phyloP scores from a whole-genome alignment of 2,329 filamentous ascomycete species.

The Sporothrix sp. region DNA sequence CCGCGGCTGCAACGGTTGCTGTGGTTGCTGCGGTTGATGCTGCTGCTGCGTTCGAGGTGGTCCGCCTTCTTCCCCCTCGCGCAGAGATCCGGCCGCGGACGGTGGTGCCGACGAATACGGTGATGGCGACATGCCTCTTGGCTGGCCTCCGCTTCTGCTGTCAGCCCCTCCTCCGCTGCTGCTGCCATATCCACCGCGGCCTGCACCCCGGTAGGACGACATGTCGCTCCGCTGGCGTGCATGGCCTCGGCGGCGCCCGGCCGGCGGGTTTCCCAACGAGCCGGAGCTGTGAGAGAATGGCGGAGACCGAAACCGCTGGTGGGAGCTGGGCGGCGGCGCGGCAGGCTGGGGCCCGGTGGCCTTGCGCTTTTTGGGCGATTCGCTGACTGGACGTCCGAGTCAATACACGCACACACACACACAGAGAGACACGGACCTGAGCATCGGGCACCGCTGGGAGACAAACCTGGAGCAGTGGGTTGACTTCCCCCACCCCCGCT shows the following conservation, averaged over 20 bases:
- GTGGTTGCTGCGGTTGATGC: slow-evolving; percentile 10
- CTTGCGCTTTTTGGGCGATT: slow-evolving; percentile 81
- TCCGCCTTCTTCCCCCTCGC: slow-evolving; percentile 26
- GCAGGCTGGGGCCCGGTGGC: slow-evolving; percentile 47
- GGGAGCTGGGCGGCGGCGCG: slow-evolving; percentile 35
- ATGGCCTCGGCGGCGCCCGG: slow-evolving; percentile 48
- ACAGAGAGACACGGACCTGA: background rate
- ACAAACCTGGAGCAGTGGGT: slow-evolving; percentile 9
- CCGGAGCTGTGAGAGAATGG: slow-evolving; percentile 40
- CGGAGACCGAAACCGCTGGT: slow-evolving; percentile 41
- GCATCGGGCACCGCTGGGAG: background rate
- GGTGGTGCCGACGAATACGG: slow-evolving; percentile 27
- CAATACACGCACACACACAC: slow-evolving; percentile 19
- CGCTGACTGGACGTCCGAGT: slow-evolving; percentile 25
- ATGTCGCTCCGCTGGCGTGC: slow-evolving; percentile 56
- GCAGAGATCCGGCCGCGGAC: slow-evolving; percentile 24
- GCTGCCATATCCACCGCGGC: slow-evolving; percentile 8
- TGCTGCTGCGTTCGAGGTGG: slow-evolving; percentile 16
- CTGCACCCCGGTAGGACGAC: slow-evolving; percentile 37
- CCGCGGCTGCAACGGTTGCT: no score
- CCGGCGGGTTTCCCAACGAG: slow-evolving; percentile 42
- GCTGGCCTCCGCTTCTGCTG: slow-evolving; percentile 13
- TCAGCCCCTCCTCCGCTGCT: slow-evolving; percentile 1
- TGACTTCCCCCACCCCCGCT: slow-evolving; percentile 4
- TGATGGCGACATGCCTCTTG: slow-evolving; percentile 23